These are phyloP conservation scores for Phycomyces blakesleeanus DNA, from an alignment of 192 early-diverging fungal genomes.

Conservation along the genomic window DNA sequence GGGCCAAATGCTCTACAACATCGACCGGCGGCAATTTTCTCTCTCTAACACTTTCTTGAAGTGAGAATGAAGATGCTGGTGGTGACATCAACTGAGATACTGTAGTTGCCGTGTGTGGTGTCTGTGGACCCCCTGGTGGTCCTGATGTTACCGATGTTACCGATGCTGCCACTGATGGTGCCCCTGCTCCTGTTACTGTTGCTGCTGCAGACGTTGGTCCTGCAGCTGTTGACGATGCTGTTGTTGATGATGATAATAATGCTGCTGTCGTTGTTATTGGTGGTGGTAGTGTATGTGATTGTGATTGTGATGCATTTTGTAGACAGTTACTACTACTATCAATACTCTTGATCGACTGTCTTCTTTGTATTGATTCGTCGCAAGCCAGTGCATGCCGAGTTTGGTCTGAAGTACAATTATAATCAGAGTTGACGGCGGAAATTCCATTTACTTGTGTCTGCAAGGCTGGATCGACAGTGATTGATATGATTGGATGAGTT, in stretches of 20 bases:
- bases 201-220: neutral
- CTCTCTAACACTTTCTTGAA: neutral
- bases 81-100: neutral
- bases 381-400: no score
- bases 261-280: neutral
- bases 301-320: no score
- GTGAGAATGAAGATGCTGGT: neutral
- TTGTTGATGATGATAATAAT: no score
- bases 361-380: no score
- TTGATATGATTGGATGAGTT: no score
- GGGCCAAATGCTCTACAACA: constrained; percentile 46
- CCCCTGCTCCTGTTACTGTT: neutral
- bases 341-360: no score
- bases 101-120: neutral
- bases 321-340: no score
- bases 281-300: no score
- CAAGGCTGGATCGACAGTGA: no score
- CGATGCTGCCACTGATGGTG: neutral
- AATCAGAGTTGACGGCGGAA: neutral
- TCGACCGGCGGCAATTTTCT: constrained; percentile 37
- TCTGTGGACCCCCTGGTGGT: neutral
- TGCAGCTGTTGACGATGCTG: neutral
- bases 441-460: no score
- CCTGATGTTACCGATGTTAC: neutral
- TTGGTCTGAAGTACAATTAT: no score